These are phyloP conservation scores for Eleusine indica DNA, from an alignment of 176 grass and related monocot species.

Conservation along the genomic window DNA sequence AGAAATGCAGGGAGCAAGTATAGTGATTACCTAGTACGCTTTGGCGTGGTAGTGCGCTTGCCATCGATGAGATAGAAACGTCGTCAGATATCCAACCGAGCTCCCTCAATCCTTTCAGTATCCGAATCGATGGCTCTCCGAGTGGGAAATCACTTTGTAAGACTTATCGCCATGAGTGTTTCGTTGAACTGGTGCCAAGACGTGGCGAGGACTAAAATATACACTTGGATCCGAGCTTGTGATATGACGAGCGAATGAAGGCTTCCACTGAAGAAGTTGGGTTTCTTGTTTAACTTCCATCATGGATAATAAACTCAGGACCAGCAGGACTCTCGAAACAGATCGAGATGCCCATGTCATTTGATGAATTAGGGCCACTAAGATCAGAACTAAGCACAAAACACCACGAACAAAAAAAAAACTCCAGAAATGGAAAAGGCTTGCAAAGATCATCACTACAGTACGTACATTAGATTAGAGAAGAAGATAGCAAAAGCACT, in stretches of 20 bases:
- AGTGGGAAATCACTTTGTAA: constrained; percentile 22
- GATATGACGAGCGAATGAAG: not conserved
- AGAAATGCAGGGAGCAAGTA: not conserved
- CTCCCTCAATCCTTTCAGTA: not conserved
- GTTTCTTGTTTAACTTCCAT: not conserved
- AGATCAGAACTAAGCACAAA: constrained; percentile 31
- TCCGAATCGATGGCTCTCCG: constrained; percentile 31
- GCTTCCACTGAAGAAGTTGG: not conserved
- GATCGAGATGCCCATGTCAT: not conserved
- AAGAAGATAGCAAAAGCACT: constrained; percentile 11
- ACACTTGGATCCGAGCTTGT: not conserved
- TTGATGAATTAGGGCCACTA: constrained; percentile 28
- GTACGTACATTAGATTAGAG: not conserved
- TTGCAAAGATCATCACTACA: not conserved
- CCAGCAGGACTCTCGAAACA: too few species aligned
- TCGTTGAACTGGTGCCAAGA: constrained; percentile 1
- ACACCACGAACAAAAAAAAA: not conserved
- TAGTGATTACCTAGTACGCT: constrained; percentile 15
- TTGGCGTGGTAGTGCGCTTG: constrained; percentile 14
- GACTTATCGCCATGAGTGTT: constrained; percentile 21
- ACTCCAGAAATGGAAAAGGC: not conserved
- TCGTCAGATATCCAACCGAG: constrained; percentile 31
- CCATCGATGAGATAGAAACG: constrained; percentile 40
- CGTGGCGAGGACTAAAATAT: not conserved
- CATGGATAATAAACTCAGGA: not conserved